Evolutionary conservation across 768 basidiomycete genomes (phyloP).

Genomic region (Boletales sp.): DNA sequence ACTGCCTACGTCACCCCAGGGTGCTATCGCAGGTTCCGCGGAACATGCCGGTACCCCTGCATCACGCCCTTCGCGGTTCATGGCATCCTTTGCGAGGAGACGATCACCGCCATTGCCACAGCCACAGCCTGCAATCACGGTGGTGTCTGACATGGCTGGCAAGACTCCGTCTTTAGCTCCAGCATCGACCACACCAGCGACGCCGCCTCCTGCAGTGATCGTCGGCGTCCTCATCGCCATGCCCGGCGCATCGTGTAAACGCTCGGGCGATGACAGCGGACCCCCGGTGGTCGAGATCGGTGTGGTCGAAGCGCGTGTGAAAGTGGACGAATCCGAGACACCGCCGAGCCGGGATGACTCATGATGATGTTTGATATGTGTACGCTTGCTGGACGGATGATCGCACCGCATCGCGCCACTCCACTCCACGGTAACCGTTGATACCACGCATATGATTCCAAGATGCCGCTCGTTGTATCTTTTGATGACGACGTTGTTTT

Average conservation of each 20-base stretch:
- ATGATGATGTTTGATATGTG: constrained; percentile 5
- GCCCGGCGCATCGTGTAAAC: constrained; percentile 25
- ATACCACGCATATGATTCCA: constrained; percentile 2
- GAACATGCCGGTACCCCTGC: constrained; percentile 1
- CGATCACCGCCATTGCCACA: constrained; percentile 13
- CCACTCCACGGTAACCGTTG: not conserved
- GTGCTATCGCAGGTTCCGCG: not conserved
- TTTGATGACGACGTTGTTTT: not conserved
- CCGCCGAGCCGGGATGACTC: constrained; percentile 1
- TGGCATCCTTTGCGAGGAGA: constrained; percentile 14
- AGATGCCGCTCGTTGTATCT: constrained; percentile 1
- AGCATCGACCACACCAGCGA: constrained; percentile 8
- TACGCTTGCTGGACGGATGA: not conserved
- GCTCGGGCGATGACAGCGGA: constrained; percentile 16
- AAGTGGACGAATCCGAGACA: constrained; percentile 1
- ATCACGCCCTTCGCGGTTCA: constrained; percentile 13
- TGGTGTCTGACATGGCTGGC: constrained; percentile 1
- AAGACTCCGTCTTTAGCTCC: not conserved
- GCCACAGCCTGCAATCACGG: constrained; percentile 5
- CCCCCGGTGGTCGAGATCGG: constrained; percentile 35
- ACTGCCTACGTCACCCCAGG: constrained; percentile 8
- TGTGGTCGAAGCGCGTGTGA: constrained; percentile 17
- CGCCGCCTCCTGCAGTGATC: constrained; percentile 25
- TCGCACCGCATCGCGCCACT: not conserved
- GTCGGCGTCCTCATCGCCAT: constrained; percentile 46